Percentiles rank a stretch among this genome's conserved stretches.
Conservation (phyloP, 768 basidiomycete genomes). For the Pleurotus tuber-regium region DNA sequence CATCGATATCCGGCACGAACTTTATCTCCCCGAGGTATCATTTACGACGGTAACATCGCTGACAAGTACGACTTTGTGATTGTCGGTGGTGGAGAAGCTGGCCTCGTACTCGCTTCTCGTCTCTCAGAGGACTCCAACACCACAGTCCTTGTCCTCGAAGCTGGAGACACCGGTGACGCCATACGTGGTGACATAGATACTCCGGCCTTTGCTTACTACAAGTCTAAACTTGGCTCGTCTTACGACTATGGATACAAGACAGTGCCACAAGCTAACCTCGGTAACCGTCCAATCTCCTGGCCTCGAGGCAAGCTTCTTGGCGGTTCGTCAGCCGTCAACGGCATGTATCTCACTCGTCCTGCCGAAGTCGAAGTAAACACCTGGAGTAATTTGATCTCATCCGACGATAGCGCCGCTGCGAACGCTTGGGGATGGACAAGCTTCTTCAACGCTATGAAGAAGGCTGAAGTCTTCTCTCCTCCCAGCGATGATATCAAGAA, state of each 20-base stretch:
- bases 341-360: slow-evolving; percentile 43
- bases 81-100: slow-evolving; percentile 35
- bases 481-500: slow-evolving; percentile 39
- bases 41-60: slow-evolving; percentile 35
- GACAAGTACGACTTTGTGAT: slow-evolving; percentile 53
- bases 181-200: slow-evolving; percentile 38
- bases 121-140: slow-evolving; percentile 41
- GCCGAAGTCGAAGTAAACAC: slow-evolving; percentile 43
- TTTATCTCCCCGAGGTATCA: slow-evolving; percentile 32
- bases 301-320: slow-evolving; percentile 46
- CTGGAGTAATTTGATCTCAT: slow-evolving; percentile 24
- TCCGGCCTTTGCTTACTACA: slow-evolving; percentile 40
- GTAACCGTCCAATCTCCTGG: neutral
- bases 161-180: slow-evolving; percentile 42
- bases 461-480: slow-evolving; percentile 55
- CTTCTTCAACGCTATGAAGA: slow-evolving; percentile 44
- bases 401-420: slow-evolving; percentile 34
- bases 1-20: slow-evolving; percentile 6
- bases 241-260: slow-evolving; percentile 33
- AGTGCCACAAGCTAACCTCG: neutral
- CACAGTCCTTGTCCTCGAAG: slow-evolving; percentile 50
- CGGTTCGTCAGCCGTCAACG: slow-evolving; percentile 47
- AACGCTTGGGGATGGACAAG: slow-evolving; percentile 36
- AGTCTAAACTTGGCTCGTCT: slow-evolving; percentile 34
- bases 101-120: slow-evolving; percentile 46